Evolutionary conservation across 441 rosid species (phyloP), one percentile per base, ranked within the genome.

Genomic region (Metrosideros polymorpha): DNA sequence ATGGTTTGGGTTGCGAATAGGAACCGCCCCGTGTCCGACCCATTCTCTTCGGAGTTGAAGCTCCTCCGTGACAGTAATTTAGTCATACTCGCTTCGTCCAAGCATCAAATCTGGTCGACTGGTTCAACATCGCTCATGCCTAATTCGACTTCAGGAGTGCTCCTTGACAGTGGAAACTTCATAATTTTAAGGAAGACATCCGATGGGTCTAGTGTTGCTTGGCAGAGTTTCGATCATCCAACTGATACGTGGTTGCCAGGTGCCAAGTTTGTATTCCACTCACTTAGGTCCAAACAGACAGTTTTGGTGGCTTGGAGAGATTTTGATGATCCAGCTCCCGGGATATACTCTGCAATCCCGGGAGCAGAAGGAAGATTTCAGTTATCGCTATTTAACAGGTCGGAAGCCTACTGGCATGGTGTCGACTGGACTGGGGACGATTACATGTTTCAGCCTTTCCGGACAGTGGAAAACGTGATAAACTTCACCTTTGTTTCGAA

Each of bases 1-100:
- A 75, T 87, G 29, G 85, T 87, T 85, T 88, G 87, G 91, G 84
- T 88, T 13, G 89, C 86, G 19, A 88, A 88, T 75, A 85, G 91
- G 86, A 52, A 66, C 43, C 19, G 56, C 18, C 84, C 86, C 1
- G 27, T 85, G 51, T 47, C 83, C 25, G 32, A 88, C 75, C 59
- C 87, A 42, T 12, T 55, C 14, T 57, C 83, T 47, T 85, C 87
- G 13, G 86, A 51, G 47, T 45, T 88, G 45, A 85, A 83, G 76
- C 89, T 90, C 84, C 83, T 85, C 4, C 47, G 18, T 39, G 82
- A 87, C 52, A 85, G 85, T 32, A 88, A 88, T 61, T 71, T 86
- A 12, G 83, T 86, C 56, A 66, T 88, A 35, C 52, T 86, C 27
- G 47, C 86, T 59, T 52, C 83, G 32, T 83, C 85, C 54, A 39